These are phyloP conservation scores for Fusarium longipes DNA, from an alignment of 2,329 filamentous ascomycete genomes.

Conservation along the genomic window DNA sequence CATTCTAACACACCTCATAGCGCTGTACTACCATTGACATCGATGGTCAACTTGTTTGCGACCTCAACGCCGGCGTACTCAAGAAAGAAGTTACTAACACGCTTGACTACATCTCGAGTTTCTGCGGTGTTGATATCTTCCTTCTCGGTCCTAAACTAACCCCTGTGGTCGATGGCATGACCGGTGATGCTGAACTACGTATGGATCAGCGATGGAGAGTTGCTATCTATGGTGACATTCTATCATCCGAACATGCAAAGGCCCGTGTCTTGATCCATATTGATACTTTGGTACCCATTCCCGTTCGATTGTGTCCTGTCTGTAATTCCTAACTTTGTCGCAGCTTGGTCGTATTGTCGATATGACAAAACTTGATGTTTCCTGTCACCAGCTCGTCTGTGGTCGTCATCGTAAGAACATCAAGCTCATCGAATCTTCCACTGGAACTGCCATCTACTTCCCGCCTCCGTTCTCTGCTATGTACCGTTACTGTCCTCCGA, in stretches of 20 bases:
- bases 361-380: conserved; percentile 82
- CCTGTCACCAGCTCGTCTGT: conserved; percentile 91
- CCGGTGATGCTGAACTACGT: conserved; percentile 83
- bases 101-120: conserved; percentile 85
- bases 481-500: conserved; percentile 88
- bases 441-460: conserved; percentile 97
- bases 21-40: conserved; percentile 94
- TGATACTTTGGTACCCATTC: conserved; percentile 79
- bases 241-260: conserved; percentile 97
- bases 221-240: conserved; percentile 93
- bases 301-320: neutral
- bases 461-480: conserved; percentile 92
- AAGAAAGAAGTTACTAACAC: conserved; percentile 82
- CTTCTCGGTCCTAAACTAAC: conserved; percentile 89
- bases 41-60: conserved; percentile 89
- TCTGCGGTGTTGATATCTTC: conserved; percentile 96
- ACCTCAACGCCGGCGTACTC: conserved; percentile 73
- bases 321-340: conserved; percentile 25
- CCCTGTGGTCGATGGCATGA: conserved; percentile 78
- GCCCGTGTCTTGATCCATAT: conserved; percentile 96
- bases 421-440: conserved; percentile 95
- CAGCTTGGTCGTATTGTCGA: conserved; percentile 81
- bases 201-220: conserved; percentile 92
- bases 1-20: conserved; percentile 59
- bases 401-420: conserved; percentile 97